Conservation (phyloP, 2,329 filamentous ascomycete genomes). For the Arthrobotrys entomopaga region DNA sequence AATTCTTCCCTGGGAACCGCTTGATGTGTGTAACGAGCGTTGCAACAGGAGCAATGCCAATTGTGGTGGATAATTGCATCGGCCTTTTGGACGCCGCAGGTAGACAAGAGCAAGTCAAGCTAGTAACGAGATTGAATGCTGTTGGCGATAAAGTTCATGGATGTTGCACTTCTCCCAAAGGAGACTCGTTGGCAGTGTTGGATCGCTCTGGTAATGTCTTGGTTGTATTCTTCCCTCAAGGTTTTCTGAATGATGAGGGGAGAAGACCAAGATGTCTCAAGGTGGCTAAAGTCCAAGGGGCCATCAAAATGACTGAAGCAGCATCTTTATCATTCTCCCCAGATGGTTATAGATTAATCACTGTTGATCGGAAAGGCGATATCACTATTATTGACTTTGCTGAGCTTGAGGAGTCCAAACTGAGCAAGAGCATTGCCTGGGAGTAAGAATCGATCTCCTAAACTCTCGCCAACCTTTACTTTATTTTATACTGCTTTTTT, state of each 20-base stretch:
- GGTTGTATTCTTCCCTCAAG: conserved; percentile 48
- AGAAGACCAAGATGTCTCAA: conserved; percentile 49
- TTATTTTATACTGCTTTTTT: background rate
- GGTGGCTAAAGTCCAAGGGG: conserved; percentile 52
- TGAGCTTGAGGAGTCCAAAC: conserved; percentile 49
- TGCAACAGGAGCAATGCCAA: conserved; percentile 44
- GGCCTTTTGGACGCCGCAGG: conserved; percentile 39
- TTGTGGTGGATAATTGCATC: conserved; percentile 53
- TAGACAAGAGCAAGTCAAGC: conserved; percentile 36
- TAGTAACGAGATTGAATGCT: conserved; percentile 45
- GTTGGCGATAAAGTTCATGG: conserved; percentile 55
- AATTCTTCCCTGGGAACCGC: conserved; percentile 54
- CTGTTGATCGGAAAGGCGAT: conserved; percentile 52
- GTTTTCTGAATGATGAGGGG: conserved; percentile 50
- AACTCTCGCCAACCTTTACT: background rate
- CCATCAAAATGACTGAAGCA: conserved; percentile 53
- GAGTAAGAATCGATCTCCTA: conserved; percentile 14
- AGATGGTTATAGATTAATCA: conserved; percentile 50
- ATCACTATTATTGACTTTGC: conserved; percentile 54
- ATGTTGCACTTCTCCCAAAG: conserved; percentile 50
- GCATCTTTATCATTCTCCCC: conserved; percentile 49
- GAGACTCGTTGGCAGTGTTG: conserved; percentile 41
- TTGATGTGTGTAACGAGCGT: conserved; percentile 55
- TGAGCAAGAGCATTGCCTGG: conserved; percentile 51
- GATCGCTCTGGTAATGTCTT: conserved; percentile 52